phyloP scores from a whole-genome alignment of 2,329 filamentous ascomycete genomes.

The Pestalotiopsis fici region DNA sequence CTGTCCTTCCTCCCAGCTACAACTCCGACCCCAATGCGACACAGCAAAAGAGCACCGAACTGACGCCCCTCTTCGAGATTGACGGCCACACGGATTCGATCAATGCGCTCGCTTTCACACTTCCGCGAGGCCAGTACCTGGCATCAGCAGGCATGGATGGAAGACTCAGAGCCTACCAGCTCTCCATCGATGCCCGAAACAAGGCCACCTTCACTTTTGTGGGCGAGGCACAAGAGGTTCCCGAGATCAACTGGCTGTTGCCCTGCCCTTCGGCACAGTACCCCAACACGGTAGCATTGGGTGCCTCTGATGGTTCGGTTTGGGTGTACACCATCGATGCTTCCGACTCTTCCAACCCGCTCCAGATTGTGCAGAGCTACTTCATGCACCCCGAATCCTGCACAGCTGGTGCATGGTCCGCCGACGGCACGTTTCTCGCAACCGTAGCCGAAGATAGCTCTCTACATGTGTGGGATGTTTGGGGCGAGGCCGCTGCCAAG shows the following conservation, averaged over 20 bases:
- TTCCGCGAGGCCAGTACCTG: slow-evolving; percentile 79
- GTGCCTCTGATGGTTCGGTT: slow-evolving; percentile 86
- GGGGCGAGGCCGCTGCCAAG: slow-evolving; percentile 70
- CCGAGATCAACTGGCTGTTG: slow-evolving; percentile 90
- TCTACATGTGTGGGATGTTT: slow-evolving; percentile 91
- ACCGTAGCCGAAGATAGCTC: slow-evolving; percentile 88
- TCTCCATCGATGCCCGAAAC: slow-evolving; percentile 45
- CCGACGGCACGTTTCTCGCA: slow-evolving; percentile 82
- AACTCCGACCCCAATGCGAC: slow-evolving; percentile 65
- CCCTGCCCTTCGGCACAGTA: slow-evolving; percentile 72
- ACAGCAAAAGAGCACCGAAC: slow-evolving; percentile 49
- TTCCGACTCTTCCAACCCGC: slow-evolving; percentile 55
- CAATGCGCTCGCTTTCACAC: slow-evolving; percentile 82
- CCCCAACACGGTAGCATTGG: slow-evolving; percentile 82
- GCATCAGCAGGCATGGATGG: slow-evolving; percentile 90
- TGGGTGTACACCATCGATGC: slow-evolving; percentile 92
- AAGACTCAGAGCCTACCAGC: slow-evolving; percentile 70
- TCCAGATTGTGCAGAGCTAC: slow-evolving; percentile 87
- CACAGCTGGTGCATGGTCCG: slow-evolving; percentile 89
- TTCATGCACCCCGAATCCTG: slow-evolving; percentile 86
- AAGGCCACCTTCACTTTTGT: slow-evolving; percentile 62
- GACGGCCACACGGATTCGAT: slow-evolving; percentile 93
- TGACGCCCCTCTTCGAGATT: slow-evolving; percentile 70
- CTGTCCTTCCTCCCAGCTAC: slow-evolving; percentile 76
- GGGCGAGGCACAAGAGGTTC: slow-evolving; percentile 82